phyloP scores from a whole-genome alignment of 768 basidiomycete genomes.

The Lentinula sp. region DNA sequence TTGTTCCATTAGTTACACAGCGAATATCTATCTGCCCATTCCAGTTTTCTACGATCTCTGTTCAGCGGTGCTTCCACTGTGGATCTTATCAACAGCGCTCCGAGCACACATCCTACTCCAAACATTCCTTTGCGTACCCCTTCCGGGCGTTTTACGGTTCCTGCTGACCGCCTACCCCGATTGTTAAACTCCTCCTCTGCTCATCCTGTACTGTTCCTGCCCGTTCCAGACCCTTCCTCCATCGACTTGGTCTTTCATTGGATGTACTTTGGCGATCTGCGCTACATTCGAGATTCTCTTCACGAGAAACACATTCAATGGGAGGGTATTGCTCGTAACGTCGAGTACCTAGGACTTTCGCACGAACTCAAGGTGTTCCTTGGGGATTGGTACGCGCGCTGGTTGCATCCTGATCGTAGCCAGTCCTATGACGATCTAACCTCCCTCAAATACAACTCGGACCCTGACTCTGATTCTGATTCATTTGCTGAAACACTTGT shows the following conservation, averaged over 20 bases:
- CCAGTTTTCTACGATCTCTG: constrained; percentile 62
- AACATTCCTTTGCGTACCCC: constrained; percentile 14
- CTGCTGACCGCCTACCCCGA: constrained; percentile 52
- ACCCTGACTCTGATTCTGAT: constrained; percentile 1
- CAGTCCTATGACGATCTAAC: not conserved
- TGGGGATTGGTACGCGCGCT: constrained; percentile 66
- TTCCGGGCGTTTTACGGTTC: constrained; percentile 33
- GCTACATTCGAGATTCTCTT: constrained; percentile 62
- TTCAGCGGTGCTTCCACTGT: constrained; percentile 62
- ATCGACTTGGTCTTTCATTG: constrained; percentile 71
- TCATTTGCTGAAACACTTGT: not conserved
- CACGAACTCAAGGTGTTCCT: constrained; percentile 74
- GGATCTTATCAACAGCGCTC: constrained; percentile 44
- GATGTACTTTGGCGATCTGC: constrained; percentile 75
- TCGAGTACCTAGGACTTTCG: constrained; percentile 79
- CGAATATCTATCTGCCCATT: constrained; percentile 81
- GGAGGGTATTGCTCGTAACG: constrained; percentile 86
- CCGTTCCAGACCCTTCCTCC: constrained; percentile 68
- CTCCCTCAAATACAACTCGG: not conserved
- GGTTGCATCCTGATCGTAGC: constrained; percentile 36
- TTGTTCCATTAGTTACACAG: constrained; percentile 55
- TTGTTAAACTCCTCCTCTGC: constrained; percentile 55
- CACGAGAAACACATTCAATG: constrained; percentile 62
- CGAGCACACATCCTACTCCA: constrained; percentile 18
- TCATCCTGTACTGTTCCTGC: constrained; percentile 68